A percentile compares a stretch with the other conserved stretches of the same genome.
Conservation (phyloP, 2,329 filamentous ascomycete genomes). For the Claviceps cyperi region DNA sequence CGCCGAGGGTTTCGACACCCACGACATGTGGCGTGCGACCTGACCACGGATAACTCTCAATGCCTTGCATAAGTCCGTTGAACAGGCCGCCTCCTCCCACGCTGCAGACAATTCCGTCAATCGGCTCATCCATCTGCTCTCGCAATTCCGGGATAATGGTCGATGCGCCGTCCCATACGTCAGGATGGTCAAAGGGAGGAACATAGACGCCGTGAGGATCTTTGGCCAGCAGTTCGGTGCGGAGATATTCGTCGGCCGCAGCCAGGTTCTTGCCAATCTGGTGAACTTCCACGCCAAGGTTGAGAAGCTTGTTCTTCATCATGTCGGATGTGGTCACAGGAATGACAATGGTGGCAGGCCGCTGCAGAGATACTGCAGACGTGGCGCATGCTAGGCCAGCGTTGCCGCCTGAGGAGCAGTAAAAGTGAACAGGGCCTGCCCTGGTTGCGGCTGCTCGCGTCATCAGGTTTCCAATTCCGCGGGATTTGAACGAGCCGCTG, state of each 20-base stretch:
- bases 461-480: constrained; percentile 61
- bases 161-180: constrained; percentile 52
- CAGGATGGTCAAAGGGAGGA: constrained; percentile 53
- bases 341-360: constrained; percentile 62
- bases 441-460: constrained; percentile 21
- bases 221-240: constrained; percentile 38
- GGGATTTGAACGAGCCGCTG: constrained; percentile 74
- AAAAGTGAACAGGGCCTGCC: constrained; percentile 47
- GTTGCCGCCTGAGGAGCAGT: constrained; percentile 69
- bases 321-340: constrained; percentile 48
- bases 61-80: constrained; percentile 58
- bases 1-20: constrained; percentile 63
- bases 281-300: constrained; percentile 55
- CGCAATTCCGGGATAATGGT: constrained; percentile 40
- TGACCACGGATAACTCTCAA: constrained; percentile 32
- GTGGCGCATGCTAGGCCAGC: constrained; percentile 71
- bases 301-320: constrained; percentile 58
- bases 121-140: constrained; percentile 26
- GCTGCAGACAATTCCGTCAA: constrained; percentile 60
- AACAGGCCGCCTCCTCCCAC: constrained; percentile 73
- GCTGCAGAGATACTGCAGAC: constrained; percentile 48
- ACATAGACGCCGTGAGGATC: constrained; percentile 46
- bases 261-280: constrained; percentile 53
- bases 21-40: constrained; percentile 37
- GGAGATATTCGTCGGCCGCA: constrained; percentile 54